phyloP scores from a whole-genome alignment of 495 filamentous ascomycete genomes.

The Xeromyces bisporus region DNA sequence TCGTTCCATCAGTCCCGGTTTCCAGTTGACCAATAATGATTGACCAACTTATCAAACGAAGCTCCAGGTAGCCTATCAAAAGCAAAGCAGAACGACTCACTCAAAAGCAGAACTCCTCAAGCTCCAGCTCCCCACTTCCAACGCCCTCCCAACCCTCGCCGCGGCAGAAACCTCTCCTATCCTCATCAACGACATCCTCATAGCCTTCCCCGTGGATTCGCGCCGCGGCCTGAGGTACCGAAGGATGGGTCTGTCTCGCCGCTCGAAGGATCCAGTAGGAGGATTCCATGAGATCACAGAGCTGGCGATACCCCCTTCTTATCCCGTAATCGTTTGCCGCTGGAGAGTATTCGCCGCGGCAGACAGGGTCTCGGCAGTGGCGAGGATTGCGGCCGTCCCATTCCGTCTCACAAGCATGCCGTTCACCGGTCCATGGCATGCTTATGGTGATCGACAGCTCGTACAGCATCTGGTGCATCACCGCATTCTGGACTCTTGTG shows the following conservation, averaged over 20 bases:
- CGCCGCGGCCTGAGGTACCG: constrained; percentile 6
- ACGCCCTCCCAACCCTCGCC: constrained; percentile 23
- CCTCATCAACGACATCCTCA: constrained; percentile 6
- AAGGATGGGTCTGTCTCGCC: constrained; percentile 22
- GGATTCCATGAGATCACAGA: constrained; percentile 14
- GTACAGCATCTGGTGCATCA: constrained; percentile 11
- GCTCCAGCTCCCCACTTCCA: constrained; percentile 16
- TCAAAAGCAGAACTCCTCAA: constrained; percentile 8
- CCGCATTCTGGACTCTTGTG: constrained; percentile 4
- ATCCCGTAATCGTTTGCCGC: constrained; percentile 4
- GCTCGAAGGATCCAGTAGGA: constrained; percentile 25
- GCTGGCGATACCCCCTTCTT: constrained; percentile 4
- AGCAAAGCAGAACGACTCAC: neutral
- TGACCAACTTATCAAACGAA: too few species aligned
- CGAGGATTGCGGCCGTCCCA: constrained; percentile 15
- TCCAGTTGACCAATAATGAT: too few species aligned
- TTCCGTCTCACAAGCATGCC: constrained; percentile 21
- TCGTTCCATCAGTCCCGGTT: too few species aligned
- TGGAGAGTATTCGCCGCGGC: constrained; percentile 8
- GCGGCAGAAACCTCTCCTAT: constrained; percentile 14
- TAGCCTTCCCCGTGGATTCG: constrained; percentile 22
- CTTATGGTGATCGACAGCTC: constrained; percentile 11
- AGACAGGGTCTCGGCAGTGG: constrained; percentile 12
- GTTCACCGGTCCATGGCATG: constrained; percentile 4
- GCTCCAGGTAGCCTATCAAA: too few species aligned